These are phyloP conservation scores for Myriosclerotinia scirpicola DNA, from an alignment of 2,329 filamentous ascomycete genomes.

Conservation along the genomic window DNA sequence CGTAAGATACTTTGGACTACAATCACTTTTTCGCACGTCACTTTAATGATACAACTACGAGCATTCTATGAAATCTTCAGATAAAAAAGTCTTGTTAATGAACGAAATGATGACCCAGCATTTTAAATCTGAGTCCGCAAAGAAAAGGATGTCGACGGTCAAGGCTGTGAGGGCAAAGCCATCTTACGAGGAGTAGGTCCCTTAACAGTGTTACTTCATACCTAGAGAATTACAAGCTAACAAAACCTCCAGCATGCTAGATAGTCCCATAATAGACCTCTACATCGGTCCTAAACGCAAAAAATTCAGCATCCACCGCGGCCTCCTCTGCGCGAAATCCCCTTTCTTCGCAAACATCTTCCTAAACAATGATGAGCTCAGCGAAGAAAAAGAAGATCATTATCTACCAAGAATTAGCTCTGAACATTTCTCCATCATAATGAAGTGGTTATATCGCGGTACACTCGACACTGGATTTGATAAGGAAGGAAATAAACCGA, in stretches of 20 bases:
- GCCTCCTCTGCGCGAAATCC: constrained; percentile 20
- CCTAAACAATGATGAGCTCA: constrained; percentile 15
- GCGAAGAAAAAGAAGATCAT: constrained; percentile 9
- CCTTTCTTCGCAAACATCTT: constrained; percentile 16
- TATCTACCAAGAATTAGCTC: neutral
- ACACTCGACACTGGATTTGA: constrained; percentile 10
- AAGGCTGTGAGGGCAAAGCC: neutral
- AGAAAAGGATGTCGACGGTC: neutral
- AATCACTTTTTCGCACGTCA: neutral
- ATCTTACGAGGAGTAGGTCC: constrained; percentile 7
- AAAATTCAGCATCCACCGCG: constrained; percentile 20
- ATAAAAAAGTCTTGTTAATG: too few species aligned
- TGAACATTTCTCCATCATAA: constrained; percentile 11
- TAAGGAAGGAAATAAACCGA: constrained; percentile 5
- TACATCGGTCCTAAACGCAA: constrained; percentile 25
- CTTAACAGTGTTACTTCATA: neutral
- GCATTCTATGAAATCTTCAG: neutral
- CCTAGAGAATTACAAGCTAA: neutral
- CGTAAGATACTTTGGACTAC: neutral
- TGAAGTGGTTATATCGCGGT: constrained; percentile 15
- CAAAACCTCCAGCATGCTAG: neutral
- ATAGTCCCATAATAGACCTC: constrained; percentile 21
- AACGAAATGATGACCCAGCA: neutral
- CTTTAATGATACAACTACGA: neutral
- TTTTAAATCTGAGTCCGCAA: neutral